Percentiles rank a stretch among this genome's conserved stretches.
phyloP scores from a whole-genome alignment of 129 eudicot species.

The Saussurea involucrata region DNA sequence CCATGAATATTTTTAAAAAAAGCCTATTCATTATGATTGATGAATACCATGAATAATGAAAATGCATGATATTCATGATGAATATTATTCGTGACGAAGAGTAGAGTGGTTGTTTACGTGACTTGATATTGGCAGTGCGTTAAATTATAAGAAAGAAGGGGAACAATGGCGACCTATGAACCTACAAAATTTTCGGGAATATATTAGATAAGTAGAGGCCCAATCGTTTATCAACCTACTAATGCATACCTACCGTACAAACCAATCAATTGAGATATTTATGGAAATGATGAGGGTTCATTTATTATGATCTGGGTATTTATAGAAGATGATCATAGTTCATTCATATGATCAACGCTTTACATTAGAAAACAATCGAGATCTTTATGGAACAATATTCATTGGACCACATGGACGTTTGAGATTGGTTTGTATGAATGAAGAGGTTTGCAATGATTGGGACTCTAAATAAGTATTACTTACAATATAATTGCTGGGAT shows the following conservation, averaged over 20 bases:
- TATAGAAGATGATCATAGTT: too few relatives aligned
- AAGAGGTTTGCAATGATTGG: neutral
- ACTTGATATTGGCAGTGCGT: neutral
- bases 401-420: neutral
- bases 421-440: neutral
- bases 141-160: neutral
- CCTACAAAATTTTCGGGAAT: neutral
- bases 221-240: neutral
- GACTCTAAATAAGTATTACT: slow-evolving; percentile 22
- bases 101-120: neutral
- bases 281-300: too few relatives aligned
- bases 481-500: slow-evolving; percentile 59
- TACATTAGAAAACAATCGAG: neutral
- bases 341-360: neutral
- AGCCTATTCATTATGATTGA: neutral
- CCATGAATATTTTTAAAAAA: neutral
- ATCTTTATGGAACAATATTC: neutral
- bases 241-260: too few relatives aligned
- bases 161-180: neutral
- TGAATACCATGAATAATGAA: too few relatives aligned
- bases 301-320: too few relatives aligned
- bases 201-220: neutral
- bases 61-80: neutral
- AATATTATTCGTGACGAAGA: neutral
- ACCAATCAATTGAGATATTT: neutral